Conservation (phyloP, 495 filamentous ascomycete species). For the Trichoderma asperelloides region DNA sequence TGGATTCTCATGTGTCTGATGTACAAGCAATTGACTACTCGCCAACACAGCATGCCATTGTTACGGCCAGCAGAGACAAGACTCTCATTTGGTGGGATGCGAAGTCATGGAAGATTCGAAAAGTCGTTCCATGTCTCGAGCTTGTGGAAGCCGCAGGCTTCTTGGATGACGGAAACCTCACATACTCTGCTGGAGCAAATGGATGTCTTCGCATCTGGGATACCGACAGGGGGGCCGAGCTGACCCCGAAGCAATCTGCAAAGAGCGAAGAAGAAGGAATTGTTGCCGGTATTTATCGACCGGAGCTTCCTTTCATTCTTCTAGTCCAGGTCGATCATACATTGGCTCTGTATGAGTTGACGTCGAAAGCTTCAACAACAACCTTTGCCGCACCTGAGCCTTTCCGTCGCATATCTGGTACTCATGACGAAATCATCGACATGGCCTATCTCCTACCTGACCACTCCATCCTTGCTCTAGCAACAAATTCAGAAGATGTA, state of each 20-base stretch:
- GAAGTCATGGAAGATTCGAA: slow-evolving; percentile 71
- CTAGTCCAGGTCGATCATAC: slow-evolving; percentile 88
- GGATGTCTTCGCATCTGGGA: slow-evolving; percentile 78
- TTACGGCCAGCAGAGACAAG: slow-evolving; percentile 91
- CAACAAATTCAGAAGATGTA: slow-evolving; percentile 91
- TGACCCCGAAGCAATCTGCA: slow-evolving; percentile 60
- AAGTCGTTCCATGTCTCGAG: slow-evolving; percentile 77
- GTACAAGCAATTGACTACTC: slow-evolving; percentile 80
- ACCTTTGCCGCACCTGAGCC: slow-evolving; percentile 27
- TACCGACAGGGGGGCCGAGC: slow-evolving; percentile 61
- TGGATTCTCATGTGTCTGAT: slow-evolving; percentile 90
- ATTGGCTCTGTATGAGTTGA: slow-evolving; percentile 59
- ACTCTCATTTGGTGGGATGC: slow-evolving; percentile 88
- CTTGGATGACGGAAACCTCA: slow-evolving; percentile 53
- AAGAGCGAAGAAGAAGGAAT: slow-evolving; percentile 71
- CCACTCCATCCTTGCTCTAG: slow-evolving; percentile 73
- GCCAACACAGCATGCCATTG: slow-evolving; percentile 56
- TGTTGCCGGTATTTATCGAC: slow-evolving; percentile 56
- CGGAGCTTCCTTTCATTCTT: slow-evolving; percentile 55
- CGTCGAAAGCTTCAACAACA: slow-evolving; percentile 19
- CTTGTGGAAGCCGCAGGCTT: slow-evolving; percentile 78
- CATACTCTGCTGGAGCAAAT: slow-evolving; percentile 80
- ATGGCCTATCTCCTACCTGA: slow-evolving; percentile 74
- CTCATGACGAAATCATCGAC: slow-evolving; percentile 95
- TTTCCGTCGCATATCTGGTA: slow-evolving; percentile 77